These are phyloP conservation scores for Cynara cardunculus DNA, from an alignment of 129 eudicot genomes.

Conservation along the genomic window DNA sequence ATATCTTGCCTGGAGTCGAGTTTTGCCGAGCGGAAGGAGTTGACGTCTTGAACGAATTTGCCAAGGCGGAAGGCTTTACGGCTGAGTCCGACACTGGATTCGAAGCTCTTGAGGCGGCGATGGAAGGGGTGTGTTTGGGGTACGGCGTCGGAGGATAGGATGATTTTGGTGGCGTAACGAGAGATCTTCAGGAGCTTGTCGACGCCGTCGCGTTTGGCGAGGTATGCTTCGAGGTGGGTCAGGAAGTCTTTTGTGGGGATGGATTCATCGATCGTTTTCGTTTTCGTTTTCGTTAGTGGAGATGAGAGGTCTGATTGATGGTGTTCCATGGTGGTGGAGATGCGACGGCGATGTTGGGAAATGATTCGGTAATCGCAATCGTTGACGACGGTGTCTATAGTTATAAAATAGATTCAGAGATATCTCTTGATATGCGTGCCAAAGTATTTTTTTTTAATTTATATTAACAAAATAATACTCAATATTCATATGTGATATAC, in stretches of 20 bases:
- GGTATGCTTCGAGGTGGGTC: constrained; percentile 70
- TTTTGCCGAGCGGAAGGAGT: constrained; percentile 47
- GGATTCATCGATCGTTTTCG: constrained; percentile 6
- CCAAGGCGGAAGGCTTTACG: constrained; percentile 96
- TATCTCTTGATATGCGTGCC: constrained; percentile 26
- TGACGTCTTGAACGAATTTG: constrained; percentile 77
- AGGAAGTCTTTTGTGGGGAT: constrained; percentile 46
- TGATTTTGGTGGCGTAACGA: constrained; percentile 87
- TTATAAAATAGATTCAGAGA: not conserved
- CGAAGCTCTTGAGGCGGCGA: constrained; percentile 68
- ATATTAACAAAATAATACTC: no score
- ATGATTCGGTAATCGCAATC: not conserved
- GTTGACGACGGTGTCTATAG: not conserved
- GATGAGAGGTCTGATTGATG: constrained; percentile 24
- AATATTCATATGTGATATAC: no score
- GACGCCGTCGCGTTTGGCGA: constrained; percentile 89
- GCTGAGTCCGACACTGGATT: constrained; percentile 77
- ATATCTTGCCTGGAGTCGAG: constrained; percentile 21
- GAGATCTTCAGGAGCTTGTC: constrained; percentile 89
- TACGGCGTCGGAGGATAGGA: constrained; percentile 58
- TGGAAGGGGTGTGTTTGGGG: constrained; percentile 37
- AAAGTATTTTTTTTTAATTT: no score
- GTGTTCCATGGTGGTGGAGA: constrained; percentile 34
- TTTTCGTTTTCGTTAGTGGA: constrained; percentile 18
- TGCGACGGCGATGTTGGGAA: not conserved